Conservation (phyloP, 2,329 filamentous ascomycete genomes). For the Chrysoporthe puriensis region DNA sequence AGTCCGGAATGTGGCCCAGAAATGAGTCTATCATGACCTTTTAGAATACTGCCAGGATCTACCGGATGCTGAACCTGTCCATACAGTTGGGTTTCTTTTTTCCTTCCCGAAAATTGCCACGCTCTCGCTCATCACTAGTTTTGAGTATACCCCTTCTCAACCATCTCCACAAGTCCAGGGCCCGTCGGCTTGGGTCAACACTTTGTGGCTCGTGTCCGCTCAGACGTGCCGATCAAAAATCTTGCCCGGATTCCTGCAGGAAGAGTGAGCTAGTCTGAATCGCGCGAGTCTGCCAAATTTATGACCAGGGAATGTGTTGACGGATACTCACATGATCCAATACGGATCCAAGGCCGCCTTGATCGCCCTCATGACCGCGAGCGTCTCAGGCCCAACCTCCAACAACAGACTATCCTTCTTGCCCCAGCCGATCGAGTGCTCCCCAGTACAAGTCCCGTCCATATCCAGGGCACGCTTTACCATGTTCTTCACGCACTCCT, state of each 20-base stretch:
- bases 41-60: constrained; percentile 3
- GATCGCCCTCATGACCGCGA: constrained; percentile 82
- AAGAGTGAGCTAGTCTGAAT: constrained; percentile 19
- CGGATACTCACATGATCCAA: constrained; percentile 68
- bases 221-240: constrained; percentile 70
- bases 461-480: constrained; percentile 87
- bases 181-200: neutral
- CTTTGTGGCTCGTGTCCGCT: neutral
- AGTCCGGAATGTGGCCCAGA: neutral
- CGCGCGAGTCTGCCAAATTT: no score
- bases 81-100: neutral
- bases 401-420: constrained; percentile 81
- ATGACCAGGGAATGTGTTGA: neutral
- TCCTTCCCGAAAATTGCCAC: neutral
- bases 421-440: constrained; percentile 83
- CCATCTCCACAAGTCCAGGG: neutral
- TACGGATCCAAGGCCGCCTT: constrained; percentile 82
- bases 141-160: neutral
- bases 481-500: constrained; percentile 86
- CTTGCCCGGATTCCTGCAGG: constrained; percentile 74
- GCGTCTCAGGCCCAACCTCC: constrained; percentile 79
- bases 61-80: neutral
- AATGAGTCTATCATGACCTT: neutral
- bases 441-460: constrained; percentile 91
- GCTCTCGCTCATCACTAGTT: neutral